A percentile compares a stretch with the other conserved stretches of the same genome.
phyloP scores from a whole-genome alignment of 2,329 filamentous ascomycete species.

The Sclerotinia sclerotiorum region DNA sequence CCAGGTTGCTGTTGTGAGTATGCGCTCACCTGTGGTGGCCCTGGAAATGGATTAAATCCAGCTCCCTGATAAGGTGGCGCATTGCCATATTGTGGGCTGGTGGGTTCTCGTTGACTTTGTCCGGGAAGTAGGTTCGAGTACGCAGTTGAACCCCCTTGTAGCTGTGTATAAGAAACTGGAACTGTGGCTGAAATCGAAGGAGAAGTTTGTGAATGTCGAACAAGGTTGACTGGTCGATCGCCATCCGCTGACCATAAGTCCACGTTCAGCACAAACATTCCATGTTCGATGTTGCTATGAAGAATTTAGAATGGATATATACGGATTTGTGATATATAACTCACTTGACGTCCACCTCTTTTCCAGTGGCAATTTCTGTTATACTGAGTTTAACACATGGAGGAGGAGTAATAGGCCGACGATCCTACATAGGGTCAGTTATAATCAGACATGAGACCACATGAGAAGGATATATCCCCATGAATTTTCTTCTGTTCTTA shows the following conservation, averaged over 20 bases:
- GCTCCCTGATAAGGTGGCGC: slow-evolving; percentile 23
- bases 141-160: slow-evolving; percentile 40
- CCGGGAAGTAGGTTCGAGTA: slow-evolving; percentile 36
- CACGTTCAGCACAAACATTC: slow-evolving; percentile 67
- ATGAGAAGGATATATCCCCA: slow-evolving; percentile 1
- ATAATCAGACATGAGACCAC: background rate
- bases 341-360: slow-evolving; percentile 82
- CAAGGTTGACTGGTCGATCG: slow-evolving; percentile 64
- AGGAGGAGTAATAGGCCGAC: slow-evolving; percentile 91
- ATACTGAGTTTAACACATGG: slow-evolving; percentile 86
- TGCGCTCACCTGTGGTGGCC: slow-evolving; percentile 34
- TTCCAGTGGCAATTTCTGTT: slow-evolving; percentile 68
- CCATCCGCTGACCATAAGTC: slow-evolving; percentile 66
- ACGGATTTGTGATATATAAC: slow-evolving; percentile 37
- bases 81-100: slow-evolving; percentile 28
- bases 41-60: slow-evolving; percentile 36
- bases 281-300: slow-evolving; percentile 64
- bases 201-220: slow-evolving; percentile 62
- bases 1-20: slow-evolving; percentile 30
- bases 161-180: slow-evolving; percentile 71
- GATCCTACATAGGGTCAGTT: slow-evolving; percentile 62
- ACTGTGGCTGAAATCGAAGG: slow-evolving; percentile 82
- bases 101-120: slow-evolving; percentile 22
- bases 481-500: slow-evolving; percentile 43
- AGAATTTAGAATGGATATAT: slow-evolving; percentile 26